phyloP scores from a whole-genome alignment of 441 rosid species.

The Brassica hybrid region DNA sequence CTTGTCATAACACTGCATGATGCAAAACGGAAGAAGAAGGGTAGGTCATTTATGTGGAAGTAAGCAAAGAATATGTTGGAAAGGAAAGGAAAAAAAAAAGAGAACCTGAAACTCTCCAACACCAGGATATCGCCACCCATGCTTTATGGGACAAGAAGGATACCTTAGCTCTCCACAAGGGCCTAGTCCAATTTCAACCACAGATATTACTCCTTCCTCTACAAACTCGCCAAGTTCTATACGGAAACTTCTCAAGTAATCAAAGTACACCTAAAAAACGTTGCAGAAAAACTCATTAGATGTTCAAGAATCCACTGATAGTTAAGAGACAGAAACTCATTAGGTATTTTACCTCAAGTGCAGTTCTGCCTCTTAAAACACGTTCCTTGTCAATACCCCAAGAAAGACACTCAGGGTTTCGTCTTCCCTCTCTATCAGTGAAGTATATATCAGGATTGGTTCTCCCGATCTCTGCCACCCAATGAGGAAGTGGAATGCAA shows the following conservation, averaged over 20 bases:
- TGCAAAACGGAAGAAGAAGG: conserved; percentile 15
- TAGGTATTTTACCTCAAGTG: conserved; percentile 71
- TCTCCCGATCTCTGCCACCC: conserved; percentile 98
- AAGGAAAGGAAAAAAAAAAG: no score
- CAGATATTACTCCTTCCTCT: conserved; percentile 70
- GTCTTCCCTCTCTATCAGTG: conserved; percentile 97
- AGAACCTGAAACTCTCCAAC: conserved; percentile 94
- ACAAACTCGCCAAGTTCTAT: conserved; percentile 83
- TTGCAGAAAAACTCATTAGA: conserved; percentile 12
- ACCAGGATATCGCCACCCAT: conserved; percentile 99
- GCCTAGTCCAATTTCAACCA: conserved; percentile 96
- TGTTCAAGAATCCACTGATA: conserved; percentile 3
- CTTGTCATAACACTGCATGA: conserved; percentile 84
- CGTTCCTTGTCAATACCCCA: conserved; percentile 98
- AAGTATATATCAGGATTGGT: conserved; percentile 92
- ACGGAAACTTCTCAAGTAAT: conserved; percentile 97
- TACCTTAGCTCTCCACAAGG: conserved; percentile 96
- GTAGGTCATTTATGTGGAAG: conserved; percentile 5
- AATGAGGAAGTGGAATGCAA: conserved; percentile 95
- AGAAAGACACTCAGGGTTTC: conserved; percentile 95
- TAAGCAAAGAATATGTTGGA: neutral
- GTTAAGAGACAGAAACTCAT: neutral
- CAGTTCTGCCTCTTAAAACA: conserved; percentile 91
- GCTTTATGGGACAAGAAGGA: conserved; percentile 97
- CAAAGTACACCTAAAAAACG: conserved; percentile 86